Base-by-base conservation (phyloP, 2,329 filamentous ascomycete species). In the Penicillium sp. region DNA sequence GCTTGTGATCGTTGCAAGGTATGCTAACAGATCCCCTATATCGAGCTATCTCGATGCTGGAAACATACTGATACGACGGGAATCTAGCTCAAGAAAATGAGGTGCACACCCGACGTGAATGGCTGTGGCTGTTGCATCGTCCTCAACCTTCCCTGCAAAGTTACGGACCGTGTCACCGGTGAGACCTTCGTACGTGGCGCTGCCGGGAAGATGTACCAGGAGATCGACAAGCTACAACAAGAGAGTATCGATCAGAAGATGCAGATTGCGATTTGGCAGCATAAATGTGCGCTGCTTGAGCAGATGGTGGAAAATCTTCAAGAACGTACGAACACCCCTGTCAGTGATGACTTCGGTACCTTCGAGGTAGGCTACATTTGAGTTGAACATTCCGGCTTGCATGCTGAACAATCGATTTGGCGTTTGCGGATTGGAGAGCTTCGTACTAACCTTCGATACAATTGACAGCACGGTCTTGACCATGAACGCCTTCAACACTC, bases 1-100 rank as follows among this genome's bases (percentile, higher is more conserved):
- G 65, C 67, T 16, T 70, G 67, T 61, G 64, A 68, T 53, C 58
- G 62, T 32, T 70, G 67, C 55, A 67, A 65, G 57, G 67, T 68
- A 59, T 56, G 59, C 53, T 6, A 3, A 18, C 8, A 16, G 4
- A 22, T 9, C 2, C 14, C 18, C 42, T 10, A 40, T 10, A 10
- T 11, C 16, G 9, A 21, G 8, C 6, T n/a, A 2, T 21, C 5
- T 34, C 1, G 6, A 18, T 21, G 38, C 16, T 22, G 10, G 13
- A n/a, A 7, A 14, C 1, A 38, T 6, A 14, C 45, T 53, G 13
- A 53, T 38, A 9, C 3, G 5, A 32, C 14, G 16, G 13, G 5
- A 38, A 4, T 39, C 41, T 47, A 65, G 65, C 46, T 50, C 13
- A 57, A 58, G 14, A 68, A 64, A 45, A 63, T 62, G 58, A 62